phyloP scores from a whole-genome alignment of 2,329 filamentous ascomycete genomes.

The Westerdykella ornata region DNA sequence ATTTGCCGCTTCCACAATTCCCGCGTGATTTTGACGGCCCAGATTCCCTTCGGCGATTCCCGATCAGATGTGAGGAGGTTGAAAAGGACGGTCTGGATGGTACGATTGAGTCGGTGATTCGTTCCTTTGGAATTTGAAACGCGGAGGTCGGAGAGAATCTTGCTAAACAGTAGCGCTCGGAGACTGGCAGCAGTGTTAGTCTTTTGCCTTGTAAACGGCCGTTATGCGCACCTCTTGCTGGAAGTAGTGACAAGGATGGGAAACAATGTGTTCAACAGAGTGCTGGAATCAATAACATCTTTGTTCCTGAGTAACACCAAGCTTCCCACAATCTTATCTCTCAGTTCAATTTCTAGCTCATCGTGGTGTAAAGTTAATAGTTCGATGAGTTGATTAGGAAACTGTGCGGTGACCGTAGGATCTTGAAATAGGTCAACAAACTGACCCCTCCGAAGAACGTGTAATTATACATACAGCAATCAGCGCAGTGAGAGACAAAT shows the following conservation, averaged over 20 bases:
- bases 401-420: slow-evolving; percentile 67
- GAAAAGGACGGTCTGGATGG: slow-evolving; percentile 86
- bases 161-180: slow-evolving; percentile 74
- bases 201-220: not conserved
- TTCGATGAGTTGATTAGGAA: slow-evolving; percentile 72
- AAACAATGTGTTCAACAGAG: slow-evolving; percentile 83
- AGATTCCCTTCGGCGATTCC: slow-evolving; percentile 77
- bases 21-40: slow-evolving; percentile 91
- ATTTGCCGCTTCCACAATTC: slow-evolving; percentile 96
- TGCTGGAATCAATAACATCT: slow-evolving; percentile 73
- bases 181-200: slow-evolving; percentile 44
- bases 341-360: slow-evolving; percentile 71
- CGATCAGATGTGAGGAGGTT: slow-evolving; percentile 85
- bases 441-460: too few relatives aligned
- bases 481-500: slow-evolving; percentile 86
- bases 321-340: slow-evolving; percentile 91
- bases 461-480: slow-evolving; percentile 54
- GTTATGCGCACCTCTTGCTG: slow-evolving; percentile 54
- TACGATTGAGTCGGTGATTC: slow-evolving; percentile 89
- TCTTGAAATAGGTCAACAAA: slow-evolving; percentile 32
- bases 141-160: slow-evolving; percentile 85
- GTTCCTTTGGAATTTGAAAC: slow-evolving; percentile 78
- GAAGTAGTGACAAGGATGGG: slow-evolving; percentile 87
- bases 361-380: slow-evolving; percentile 79
- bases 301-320: slow-evolving; percentile 83